Percentiles rank a stretch among this genome's conserved stretches.
Conservation (phyloP, 345 rosid genomes). For the Syzygium aromaticum region DNA sequence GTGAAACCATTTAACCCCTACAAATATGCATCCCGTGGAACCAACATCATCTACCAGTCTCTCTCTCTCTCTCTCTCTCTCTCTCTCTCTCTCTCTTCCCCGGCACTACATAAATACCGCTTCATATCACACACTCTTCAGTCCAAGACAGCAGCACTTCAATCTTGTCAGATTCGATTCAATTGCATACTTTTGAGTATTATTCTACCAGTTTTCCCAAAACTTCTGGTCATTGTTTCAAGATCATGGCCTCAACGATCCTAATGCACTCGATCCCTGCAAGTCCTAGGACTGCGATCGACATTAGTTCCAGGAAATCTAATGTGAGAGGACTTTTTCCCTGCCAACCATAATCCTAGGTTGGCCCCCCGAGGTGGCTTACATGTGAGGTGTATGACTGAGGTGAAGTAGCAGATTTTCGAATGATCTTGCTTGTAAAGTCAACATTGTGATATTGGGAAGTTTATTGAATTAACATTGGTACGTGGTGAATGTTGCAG, state of each 20-base stretch:
- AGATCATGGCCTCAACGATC: background rate
- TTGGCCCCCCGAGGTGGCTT: background rate
- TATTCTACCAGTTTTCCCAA: background rate
- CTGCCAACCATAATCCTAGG: conserved; percentile 7
- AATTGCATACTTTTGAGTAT: background rate
- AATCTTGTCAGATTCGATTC: background rate
- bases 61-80: background rate
- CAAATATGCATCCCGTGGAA: too few relatives aligned
- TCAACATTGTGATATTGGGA: too few relatives aligned
- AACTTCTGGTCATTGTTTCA: background rate
- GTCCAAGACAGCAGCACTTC: background rate
- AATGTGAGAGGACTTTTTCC: conserved; percentile 3
- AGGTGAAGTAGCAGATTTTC: too few relatives aligned
- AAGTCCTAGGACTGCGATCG: conserved; percentile 14
- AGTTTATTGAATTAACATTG: too few relatives aligned
- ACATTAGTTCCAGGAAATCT: conserved; percentile 4
- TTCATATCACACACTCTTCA: too few relatives aligned
- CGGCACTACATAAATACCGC: background rate
- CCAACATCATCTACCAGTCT: background rate
- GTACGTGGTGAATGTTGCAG: too few relatives aligned
- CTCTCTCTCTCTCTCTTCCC: background rate
- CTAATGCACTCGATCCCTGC: conserved; percentile 12
- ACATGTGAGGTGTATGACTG: background rate
- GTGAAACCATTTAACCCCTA: too few relatives aligned
- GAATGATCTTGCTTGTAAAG: too few relatives aligned